Evolutionary conservation across 2,329 filamentous ascomycete genomes (phyloP), one percentile per base, ranked within the genome.

Genomic region (Thyridium curvatum): DNA sequence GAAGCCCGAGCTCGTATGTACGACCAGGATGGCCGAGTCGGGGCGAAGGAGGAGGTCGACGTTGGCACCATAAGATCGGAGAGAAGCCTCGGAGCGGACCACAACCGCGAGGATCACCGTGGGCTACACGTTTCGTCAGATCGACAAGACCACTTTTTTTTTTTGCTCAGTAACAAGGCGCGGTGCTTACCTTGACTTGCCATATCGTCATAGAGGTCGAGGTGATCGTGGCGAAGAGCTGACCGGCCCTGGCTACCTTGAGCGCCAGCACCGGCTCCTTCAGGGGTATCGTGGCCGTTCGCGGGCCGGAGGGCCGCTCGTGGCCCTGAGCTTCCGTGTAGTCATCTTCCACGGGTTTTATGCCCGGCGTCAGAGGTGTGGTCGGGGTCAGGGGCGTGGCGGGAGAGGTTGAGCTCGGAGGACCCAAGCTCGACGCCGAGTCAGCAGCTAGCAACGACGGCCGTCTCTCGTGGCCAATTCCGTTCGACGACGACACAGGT

Each of bases 1-100:
- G 57, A 86, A 97, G 44, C 90, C 90, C 34, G 82, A 69, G 31
- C 80, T 76, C 4, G 93, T 97, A 55, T 91, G 89, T 33, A 96
- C 82, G 30, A 96, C 89, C 37, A 96, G 79, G 38, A 97, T 94
- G 42, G 87, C 84, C 7, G 88, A 89, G 61, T 98, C 93, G 5
- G 93, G 91, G 39, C 90, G 84, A 42, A 98, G 77, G 10, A 95
- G 72, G 32, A 98, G 75, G 49, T 87, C 81, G 39, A 85, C 77
- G 59, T 96, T 97, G 30, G 79, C 74, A 30, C 93, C 93, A 56
- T 97, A 97, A 2, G 82, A 83, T 43, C 78, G 71, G 34, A 97
- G 64, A 0, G 93, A 98, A 29, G 79, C 72, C 37, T 77, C 67
- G 35, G 93, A 97, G 47, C 93, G 85, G 43, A 89, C 74, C 35